Percentiles rank a stretch among this genome's conserved stretches.
These are phyloP conservation scores for Solanum virginianum DNA, from an alignment of 257 asterid genomes.

Conservation along the genomic window DNA sequence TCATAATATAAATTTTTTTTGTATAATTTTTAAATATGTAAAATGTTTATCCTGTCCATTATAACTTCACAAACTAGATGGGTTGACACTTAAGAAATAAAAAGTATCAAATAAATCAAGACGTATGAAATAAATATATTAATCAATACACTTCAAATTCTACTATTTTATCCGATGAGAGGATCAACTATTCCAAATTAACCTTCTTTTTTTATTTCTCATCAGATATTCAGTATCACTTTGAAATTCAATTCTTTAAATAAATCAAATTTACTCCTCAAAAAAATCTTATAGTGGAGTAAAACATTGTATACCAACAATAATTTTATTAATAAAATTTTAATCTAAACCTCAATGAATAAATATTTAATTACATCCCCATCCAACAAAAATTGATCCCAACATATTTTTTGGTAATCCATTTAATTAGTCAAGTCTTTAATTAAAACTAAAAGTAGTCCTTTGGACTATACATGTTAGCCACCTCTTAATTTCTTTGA, in stretches of 20 bases:
- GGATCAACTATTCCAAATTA: background rate
- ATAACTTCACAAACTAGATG: background rate
- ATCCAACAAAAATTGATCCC: background rate
- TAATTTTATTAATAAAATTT: background rate
- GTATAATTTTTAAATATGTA: background rate
- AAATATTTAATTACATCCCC: background rate
- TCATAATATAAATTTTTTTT: too few relatives aligned
- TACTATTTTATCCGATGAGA: background rate
- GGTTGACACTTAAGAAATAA: fast-evolving
- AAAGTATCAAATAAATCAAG: background rate
- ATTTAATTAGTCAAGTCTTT: background rate
- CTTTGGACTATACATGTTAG: background rate
- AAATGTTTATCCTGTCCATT: background rate
- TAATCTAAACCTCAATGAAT: background rate
- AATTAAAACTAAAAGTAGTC: background rate
- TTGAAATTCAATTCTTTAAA: background rate
- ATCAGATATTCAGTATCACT: background rate
- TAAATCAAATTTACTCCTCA: background rate
- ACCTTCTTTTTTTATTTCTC: background rate
- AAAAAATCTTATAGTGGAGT: background rate
- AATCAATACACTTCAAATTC: background rate
- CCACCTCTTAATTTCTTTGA: background rate
- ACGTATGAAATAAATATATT: background rate
- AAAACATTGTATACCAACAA: background rate
- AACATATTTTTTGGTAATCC: background rate